Base-by-base conservation (phyloP, 306 rosid genomes). In the Pyrus pyrifolia region DNA sequence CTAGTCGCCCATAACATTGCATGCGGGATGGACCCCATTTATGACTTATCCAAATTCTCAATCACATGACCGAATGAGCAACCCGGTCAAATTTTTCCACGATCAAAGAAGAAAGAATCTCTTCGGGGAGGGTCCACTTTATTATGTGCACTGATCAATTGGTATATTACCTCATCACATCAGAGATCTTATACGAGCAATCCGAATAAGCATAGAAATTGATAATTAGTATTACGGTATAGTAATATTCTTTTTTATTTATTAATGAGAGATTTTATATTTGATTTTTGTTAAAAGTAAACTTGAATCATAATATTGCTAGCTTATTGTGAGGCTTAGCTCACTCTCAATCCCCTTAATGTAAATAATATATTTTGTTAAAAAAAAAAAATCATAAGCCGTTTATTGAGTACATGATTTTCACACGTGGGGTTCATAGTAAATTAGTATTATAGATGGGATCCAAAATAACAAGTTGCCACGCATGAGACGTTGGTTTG, bases 1-100 rank as follows among this genome's bases (percentile, higher is more conserved):
- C 35, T 31, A 52, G 78, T 58, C 75, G 33, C 70, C 70, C 70
- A 60, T 68, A 22, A 46, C 64, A 44, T 57, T 3, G 67, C 72
- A 75, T 70, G 67, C 65, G 18, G 27, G 46, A 68, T 53, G 52
- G 67, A 76, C 63, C 79, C 76, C 79, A 80, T 78, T 7, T 21
- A 33, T 15, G 55, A 4, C 58, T 73, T 67, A 66, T 66, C 74
- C 78, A 62, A 49, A 11, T 57, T 70, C 35, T 58, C 38, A 40
- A 19, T 65, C 45, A 66, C 22, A 40, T 10, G 68, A 42, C 45
- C 23, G 31, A 77, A 57, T 29, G 19, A 63, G 13, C 69, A 30
- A 61, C 17, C 17, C 3, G 45, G 40, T 62, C 63, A 79, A 65
- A 1, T 49, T 14, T 5, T 35, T 55, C 11, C 68, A 29, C 68